Base-by-base conservation (phyloP, 495 filamentous ascomycete species). In the Xylaria intraflava region DNA sequence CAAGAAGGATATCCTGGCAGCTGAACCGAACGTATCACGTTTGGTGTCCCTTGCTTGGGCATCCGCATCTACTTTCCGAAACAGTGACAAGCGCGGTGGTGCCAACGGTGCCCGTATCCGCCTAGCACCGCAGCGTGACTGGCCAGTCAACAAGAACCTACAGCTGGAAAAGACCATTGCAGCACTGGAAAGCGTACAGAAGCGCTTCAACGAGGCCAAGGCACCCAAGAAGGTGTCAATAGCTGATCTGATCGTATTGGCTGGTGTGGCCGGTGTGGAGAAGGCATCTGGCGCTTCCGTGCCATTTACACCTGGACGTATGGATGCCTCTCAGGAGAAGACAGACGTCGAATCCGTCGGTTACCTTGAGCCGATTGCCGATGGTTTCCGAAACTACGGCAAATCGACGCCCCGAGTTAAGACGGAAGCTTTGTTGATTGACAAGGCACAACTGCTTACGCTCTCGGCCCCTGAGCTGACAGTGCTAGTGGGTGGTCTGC, bases 351-450 rank as follows among this genome's bases (percentile, higher is more conserved):
- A 80, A 46, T 83, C 83, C 5, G 81, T 86, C 70, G 53, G 55
- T 29, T 70, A 82, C 64, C 77, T 88, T 49, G 76, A 85, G 70
- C 83, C 85, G 0, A 41, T 67, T 23, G 73, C 72, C 47, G 85
- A 88, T 58, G 84, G 82, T 19, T 88, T 88, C 85, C 85, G 85
- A 68, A 87, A 82, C 78, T 88, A 85, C 59, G 83, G 84, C 62
- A 69, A 73, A 43, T 79, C 76, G 8, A 80, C 76, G 5, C 46
- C 61, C 5, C 80, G 82, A 27, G 82, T 83, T 2, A 72, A 71
- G 59, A 74, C 78, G 20, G 85, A 88, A 67, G 75, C 86, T 59
- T 75, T 78, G 62, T 78, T 87, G 40, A 74, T 88, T 54, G 85
- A 88, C 77, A 75, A 68, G 51, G 85, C 85, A 3, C 72, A 85